phyloP scores from a whole-genome alignment of 2,329 filamentous ascomycete genomes.

The Alternaria tenuissima region DNA sequence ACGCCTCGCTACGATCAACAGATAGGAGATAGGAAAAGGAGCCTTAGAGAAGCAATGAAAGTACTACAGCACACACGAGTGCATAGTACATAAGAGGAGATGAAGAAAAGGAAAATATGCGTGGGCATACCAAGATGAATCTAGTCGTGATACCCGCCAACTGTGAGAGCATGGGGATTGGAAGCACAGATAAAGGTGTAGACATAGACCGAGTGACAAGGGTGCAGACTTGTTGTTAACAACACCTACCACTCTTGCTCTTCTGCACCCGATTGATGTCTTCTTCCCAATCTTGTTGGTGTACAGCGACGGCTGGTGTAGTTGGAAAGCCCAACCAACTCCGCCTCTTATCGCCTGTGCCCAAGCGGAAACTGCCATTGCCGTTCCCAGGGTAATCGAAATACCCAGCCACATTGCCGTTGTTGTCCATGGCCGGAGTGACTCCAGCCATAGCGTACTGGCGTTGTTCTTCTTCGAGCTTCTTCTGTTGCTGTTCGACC shows the following conservation, averaged over 20 bases:
- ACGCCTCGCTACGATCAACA: not conserved
- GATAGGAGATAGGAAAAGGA: not conserved
- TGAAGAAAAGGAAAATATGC: not conserved
- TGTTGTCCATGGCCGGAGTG: slow-evolving; percentile 53
- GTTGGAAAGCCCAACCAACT: slow-evolving; percentile 71
- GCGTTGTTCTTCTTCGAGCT: slow-evolving; percentile 59
- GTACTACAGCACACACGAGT: not conserved
- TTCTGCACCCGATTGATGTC: slow-evolving; percentile 42
- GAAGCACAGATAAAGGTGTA: not conserved
- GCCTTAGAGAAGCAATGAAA: not conserved
- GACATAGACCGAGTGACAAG: not conserved
- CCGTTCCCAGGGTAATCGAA: slow-evolving; percentile 59
- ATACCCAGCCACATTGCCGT: slow-evolving; percentile 52
- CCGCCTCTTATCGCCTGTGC: slow-evolving; percentile 67
- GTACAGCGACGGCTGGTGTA: slow-evolving; percentile 48
- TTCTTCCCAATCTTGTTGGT: slow-evolving; percentile 46
- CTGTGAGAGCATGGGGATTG: not conserved
- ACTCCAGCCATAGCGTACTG: slow-evolving; percentile 54
- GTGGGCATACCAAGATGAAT: slow-evolving; percentile 29
- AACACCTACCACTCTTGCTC: slow-evolving; percentile 48
- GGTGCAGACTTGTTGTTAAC: slow-evolving; percentile 25
- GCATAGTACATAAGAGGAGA: not conserved
- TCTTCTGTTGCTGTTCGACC: slow-evolving; percentile 73
- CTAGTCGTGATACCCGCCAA: slow-evolving; percentile 5
- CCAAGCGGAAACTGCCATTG: slow-evolving; percentile 67